A percentile compares a stretch with the other conserved stretches of the same genome.
These are phyloP conservation scores for Starmerella geochares DNA, from an alignment of 805 yeast species.

Conservation along the genomic window DNA sequence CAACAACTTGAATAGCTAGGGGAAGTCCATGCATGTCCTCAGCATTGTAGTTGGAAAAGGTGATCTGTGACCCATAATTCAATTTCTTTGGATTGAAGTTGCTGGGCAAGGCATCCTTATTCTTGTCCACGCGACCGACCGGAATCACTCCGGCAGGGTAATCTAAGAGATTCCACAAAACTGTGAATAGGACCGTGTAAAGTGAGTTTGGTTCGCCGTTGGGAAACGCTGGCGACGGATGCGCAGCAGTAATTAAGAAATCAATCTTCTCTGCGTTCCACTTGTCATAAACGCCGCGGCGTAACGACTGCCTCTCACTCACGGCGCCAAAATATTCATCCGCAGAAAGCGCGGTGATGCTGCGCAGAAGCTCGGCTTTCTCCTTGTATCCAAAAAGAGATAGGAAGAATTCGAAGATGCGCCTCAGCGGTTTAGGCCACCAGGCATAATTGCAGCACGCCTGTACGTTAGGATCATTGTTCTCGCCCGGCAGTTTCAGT, in stretches of 20 bases:
- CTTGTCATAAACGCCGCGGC: slow-evolving; percentile 27
- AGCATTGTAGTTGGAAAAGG: slow-evolving; percentile 42
- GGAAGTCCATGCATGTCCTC: slow-evolving; percentile 49
- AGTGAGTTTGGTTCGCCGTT: slow-evolving; percentile 31
- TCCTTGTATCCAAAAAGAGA: slow-evolving; percentile 32
- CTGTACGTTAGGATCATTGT: slow-evolving; percentile 32
- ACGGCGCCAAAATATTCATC: slow-evolving; percentile 31
- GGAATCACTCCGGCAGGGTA: slow-evolving; percentile 50
- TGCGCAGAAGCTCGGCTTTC: slow-evolving; percentile 31
- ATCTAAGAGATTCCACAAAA: slow-evolving; percentile 45
- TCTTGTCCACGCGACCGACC: slow-evolving; percentile 42
- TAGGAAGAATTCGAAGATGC: slow-evolving; percentile 33
- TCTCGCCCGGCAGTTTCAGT: slow-evolving; percentile 27
- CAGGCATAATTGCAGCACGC: slow-evolving; percentile 27
- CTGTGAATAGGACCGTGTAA: slow-evolving; percentile 42
- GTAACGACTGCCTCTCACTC: slow-evolving; percentile 33
- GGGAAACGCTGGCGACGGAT: slow-evolving; percentile 38
- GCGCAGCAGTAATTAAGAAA: slow-evolving; percentile 34
- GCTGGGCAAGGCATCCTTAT: slow-evolving; percentile 29
- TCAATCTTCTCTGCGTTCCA: slow-evolving; percentile 34
- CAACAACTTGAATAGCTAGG: slow-evolving; percentile 52
- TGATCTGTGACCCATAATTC: slow-evolving; percentile 37
- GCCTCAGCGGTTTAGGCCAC: slow-evolving; percentile 32
- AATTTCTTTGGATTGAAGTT: slow-evolving; percentile 25
- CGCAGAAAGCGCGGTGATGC: slow-evolving; percentile 29